phyloP scores from a whole-genome alignment of 2,329 filamentous ascomycete genomes.

The Penicillium sp. region DNA sequence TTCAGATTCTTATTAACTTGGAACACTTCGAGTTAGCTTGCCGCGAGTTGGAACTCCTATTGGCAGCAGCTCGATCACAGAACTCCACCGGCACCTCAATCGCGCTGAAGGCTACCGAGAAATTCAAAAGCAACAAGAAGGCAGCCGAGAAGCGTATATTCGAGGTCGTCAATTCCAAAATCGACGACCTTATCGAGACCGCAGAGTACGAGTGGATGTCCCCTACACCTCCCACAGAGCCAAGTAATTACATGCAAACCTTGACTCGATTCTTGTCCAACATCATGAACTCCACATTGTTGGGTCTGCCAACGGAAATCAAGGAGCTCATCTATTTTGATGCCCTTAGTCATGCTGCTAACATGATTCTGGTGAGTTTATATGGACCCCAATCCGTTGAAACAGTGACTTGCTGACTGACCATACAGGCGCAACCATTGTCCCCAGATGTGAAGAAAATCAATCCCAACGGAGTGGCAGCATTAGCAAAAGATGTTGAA shows the following conservation, averaged over 20 bases:
- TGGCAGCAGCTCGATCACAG: conserved; percentile 81
- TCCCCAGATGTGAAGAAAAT: conserved; percentile 79
- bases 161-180: conserved; percentile 97
- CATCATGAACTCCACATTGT: conserved; percentile 92
- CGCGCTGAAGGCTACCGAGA: conserved; percentile 75
- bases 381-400: conserved; percentile 4
- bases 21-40: conserved; percentile 97
- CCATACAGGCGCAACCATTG: conserved; percentile 67
- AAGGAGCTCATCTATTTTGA: conserved; percentile 98
- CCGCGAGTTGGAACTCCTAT: conserved; percentile 78
- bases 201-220: conserved; percentile 92
- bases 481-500: conserved; percentile 77
- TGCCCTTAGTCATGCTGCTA: conserved; percentile 84
- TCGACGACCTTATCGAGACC: conserved; percentile 94
- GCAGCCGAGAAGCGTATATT: conserved; percentile 97
- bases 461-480: conserved; percentile 78
- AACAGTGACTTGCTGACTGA: conserved; percentile 13
- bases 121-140: conserved; percentile 89
- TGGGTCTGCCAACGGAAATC: conserved; percentile 91
- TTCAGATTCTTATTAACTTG: conserved; percentile 95
- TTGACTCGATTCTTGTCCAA: conserved; percentile 89
- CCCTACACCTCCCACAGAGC: conserved; percentile 64
- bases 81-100: conserved; percentile 76
- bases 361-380: conserved; percentile 69
- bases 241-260: conserved; percentile 93